These are phyloP conservation scores for Penicillium bialowiezense DNA, from an alignment of 495 filamentous ascomycete genomes.

Conservation along the genomic window DNA sequence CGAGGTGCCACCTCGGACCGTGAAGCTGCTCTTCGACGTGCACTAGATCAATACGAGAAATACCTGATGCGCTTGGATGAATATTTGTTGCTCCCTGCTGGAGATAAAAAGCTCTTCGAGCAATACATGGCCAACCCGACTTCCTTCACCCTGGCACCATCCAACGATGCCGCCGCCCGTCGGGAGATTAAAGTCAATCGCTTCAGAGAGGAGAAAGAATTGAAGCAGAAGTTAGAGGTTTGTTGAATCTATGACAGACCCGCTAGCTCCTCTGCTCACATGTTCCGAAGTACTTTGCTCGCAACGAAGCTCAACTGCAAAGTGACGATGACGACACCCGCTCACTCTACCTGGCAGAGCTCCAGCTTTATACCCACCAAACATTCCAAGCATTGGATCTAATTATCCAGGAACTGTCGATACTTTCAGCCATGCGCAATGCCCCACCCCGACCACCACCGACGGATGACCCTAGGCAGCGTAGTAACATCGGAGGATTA, in stretches of 20 bases:
- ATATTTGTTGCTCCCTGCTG: slow-evolving; percentile 67
- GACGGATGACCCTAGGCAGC: slow-evolving; percentile 50
- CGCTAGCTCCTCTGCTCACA: slow-evolving; percentile 19
- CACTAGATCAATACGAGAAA: slow-evolving; percentile 67
- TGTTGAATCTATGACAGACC: slow-evolving; percentile 3
- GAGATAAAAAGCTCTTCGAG: slow-evolving; percentile 70
- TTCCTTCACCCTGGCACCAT: slow-evolving; percentile 65
- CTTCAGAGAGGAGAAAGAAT: slow-evolving; percentile 80
- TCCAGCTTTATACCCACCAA: slow-evolving; percentile 70
- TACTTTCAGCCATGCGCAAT: slow-evolving; percentile 69
- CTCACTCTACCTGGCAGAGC: slow-evolving; percentile 69
- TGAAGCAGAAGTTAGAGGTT: slow-evolving; percentile 81
- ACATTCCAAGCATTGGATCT: slow-evolving; percentile 83
- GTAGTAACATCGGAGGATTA: slow-evolving; percentile 33
- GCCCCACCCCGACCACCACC: slow-evolving; percentile 21
- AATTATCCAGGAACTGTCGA: slow-evolving; percentile 76
- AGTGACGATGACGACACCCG: slow-evolving; percentile 78
- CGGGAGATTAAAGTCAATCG: slow-evolving; percentile 81
- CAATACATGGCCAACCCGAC: slow-evolving; percentile 63
- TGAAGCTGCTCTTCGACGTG: slow-evolving; percentile 56
- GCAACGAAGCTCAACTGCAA: slow-evolving; percentile 57
- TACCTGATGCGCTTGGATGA: slow-evolving; percentile 73
- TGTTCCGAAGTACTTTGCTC: slow-evolving; percentile 51
- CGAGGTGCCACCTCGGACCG: slow-evolving; percentile 56
- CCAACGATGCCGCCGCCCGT: slow-evolving; percentile 67